Evolutionary conservation across 345 rosid species (phyloP), one percentile per base, ranked within the genome.

Genomic region (Noccaea bulbosa): DNA sequence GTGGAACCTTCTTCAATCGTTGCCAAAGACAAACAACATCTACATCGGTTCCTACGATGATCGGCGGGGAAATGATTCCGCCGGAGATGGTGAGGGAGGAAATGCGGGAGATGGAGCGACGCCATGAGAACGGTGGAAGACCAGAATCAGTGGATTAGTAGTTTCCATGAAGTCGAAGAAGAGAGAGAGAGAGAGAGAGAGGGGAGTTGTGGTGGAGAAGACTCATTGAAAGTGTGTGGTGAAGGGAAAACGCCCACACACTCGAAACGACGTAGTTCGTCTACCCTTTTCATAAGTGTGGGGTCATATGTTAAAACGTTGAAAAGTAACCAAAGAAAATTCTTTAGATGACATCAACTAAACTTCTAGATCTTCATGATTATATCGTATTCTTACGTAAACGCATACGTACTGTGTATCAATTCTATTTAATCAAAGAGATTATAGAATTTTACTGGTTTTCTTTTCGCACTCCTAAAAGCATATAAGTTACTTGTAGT

Each of bases 191-290:
- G 5, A 56, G 14, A 15, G 53, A 32, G 10, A 33, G 57, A 27
- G 5, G 52, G 8, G 15, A 39, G 15, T 65, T 74, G 89, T 80
- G 91, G 88, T 77, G 82, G 79, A 81, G 79, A 77, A 75, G 59
- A 72, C 32, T 71, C 47, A 77, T 16, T 35, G 5, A 41, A 54
- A 45, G 55, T 69, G 65, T 74, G 80, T 72, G 73, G 67, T 22
- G 35, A 7, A 27, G 11, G 32, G 4, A 11, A 24, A 16, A 16
- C 24, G 44, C 4, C 24, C 50, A 15, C 22, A 8, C 11, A 9
- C 7, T 4, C 7, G 5, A 49, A 50, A 70, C 67, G 75, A 17
- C 62, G 20, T 17, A 17, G 20, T 17, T 17, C 20, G 0, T 17
- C 20, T 17, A 0, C 20, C 20, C 20, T 17, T 17, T 17, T 17